Evolutionary conservation across 129 eudicot genomes (phyloP).

Genomic region (Tagetes patula): DNA sequence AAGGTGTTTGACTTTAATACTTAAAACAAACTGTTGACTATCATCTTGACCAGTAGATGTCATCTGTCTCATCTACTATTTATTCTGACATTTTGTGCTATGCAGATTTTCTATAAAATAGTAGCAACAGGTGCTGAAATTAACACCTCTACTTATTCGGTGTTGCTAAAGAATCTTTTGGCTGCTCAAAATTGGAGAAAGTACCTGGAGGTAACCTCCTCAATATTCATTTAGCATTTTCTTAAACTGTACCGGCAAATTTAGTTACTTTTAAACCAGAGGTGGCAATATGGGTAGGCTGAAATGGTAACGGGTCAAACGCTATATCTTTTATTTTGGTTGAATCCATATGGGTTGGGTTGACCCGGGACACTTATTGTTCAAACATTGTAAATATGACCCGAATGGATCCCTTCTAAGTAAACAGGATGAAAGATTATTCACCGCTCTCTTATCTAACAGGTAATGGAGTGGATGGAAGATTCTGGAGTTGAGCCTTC

Average conservation of each 20-base stretch:
- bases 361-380: background rate
- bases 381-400: background rate
- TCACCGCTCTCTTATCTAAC: constrained; percentile 3
- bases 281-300: background rate
- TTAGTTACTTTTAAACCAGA: background rate
- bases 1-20: constrained; percentile 48
- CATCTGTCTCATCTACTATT: background rate
- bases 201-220: constrained; percentile 72
- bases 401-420: background rate
- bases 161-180: constrained; percentile 74
- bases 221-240: constrained; percentile 16
- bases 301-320: background rate
- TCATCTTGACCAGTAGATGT: constrained; percentile 19
- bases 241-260: constrained; percentile 4
- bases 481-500: constrained; percentile 72
- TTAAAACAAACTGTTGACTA: background rate
- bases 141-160: constrained; percentile 59
- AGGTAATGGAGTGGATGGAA: constrained; percentile 97
- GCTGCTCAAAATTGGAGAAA: constrained; percentile 92
- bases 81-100: constrained; percentile 14
- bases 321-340: background rate
- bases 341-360: background rate
- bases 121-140: constrained; percentile 71
- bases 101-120: constrained; percentile 77
- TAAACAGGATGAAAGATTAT: background rate